Conservation (phyloP, 169 alveolate species). For the Theileria luwenshuni region DNA sequence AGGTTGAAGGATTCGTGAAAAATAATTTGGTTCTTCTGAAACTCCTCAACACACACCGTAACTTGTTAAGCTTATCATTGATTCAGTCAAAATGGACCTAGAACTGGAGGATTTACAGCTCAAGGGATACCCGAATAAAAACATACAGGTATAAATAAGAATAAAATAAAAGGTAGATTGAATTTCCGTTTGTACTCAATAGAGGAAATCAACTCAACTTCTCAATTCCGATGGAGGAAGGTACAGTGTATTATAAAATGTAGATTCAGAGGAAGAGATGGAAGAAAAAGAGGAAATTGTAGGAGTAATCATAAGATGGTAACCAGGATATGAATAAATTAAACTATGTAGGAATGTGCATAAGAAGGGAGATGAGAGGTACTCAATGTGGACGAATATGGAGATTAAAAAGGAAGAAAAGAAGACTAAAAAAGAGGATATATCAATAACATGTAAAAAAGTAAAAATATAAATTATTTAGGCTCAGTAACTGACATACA, state of each 20-base stretch:
- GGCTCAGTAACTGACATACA: background rate
- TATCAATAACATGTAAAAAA: constrained; percentile 1
- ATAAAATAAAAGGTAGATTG: background rate
- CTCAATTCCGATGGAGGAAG: constrained; percentile 6
- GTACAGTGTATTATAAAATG: background rate
- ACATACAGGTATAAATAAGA: background rate
- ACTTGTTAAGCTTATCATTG: background rate
- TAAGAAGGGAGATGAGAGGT: background rate
- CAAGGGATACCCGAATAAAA: background rate
- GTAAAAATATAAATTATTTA: background rate
- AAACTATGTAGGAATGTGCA: background rate
- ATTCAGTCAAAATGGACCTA: constrained; percentile 18
- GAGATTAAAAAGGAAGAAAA: background rate
- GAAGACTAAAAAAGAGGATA: background rate
- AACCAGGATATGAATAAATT: background rate
- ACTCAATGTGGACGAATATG: background rate
- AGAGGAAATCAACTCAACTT: constrained; percentile 22
- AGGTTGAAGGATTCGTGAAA: constrained; percentile 7
- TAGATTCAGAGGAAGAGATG: background rate
- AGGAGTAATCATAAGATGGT: constrained; percentile 6
- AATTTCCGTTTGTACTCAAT: constrained; percentile 14
- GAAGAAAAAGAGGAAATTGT: background rate
- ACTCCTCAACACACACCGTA: constrained; percentile 43
- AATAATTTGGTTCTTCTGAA: constrained; percentile 22
- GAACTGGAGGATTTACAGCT: constrained; percentile 32